Conservation (phyloP, 1,284 basidiomycete genomes). For the Hypsizygus ulmarius region DNA sequence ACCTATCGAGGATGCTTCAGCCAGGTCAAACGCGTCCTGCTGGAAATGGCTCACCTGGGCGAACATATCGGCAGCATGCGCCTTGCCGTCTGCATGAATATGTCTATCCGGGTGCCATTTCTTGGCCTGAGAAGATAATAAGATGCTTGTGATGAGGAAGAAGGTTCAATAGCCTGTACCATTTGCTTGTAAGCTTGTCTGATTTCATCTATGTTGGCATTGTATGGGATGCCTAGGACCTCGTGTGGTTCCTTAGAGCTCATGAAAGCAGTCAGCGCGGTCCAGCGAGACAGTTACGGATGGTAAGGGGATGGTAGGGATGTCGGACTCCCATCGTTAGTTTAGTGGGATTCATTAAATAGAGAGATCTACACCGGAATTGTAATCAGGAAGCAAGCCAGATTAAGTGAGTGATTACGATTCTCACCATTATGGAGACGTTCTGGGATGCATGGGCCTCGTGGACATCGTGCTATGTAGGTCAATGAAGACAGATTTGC, state of each 20-base stretch:
- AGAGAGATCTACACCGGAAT: constrained; percentile 5
- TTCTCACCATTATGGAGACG: constrained; percentile 7
- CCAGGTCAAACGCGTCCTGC: background rate
- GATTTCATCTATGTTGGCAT: constrained; percentile 52
- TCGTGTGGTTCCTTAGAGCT: constrained; percentile 12
- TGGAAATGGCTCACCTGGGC: constrained; percentile 26
- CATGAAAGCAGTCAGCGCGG: constrained; percentile 3
- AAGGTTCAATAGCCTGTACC: constrained; percentile 31
- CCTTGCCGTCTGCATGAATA: constrained; percentile 34
- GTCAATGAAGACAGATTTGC: constrained; percentile 9
- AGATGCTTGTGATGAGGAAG: constrained; percentile 6
- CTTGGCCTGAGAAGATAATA: constrained; percentile 49
- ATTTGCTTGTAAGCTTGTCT: constrained; percentile 69
- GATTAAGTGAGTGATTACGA: constrained; percentile 7
- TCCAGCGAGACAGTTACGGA: background rate
- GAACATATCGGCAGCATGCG: constrained; percentile 28
- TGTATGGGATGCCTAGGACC: constrained; percentile 29
- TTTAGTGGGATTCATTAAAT: constrained; percentile 3
- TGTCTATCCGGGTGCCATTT: constrained; percentile 85
- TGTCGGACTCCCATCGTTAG: background rate
- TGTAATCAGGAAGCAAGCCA: constrained; percentile 10
- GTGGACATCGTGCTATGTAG: constrained; percentile 9
- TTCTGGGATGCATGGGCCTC: constrained; percentile 13
- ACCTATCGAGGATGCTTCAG: constrained; percentile 15
- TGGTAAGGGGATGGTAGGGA: background rate